Evolutionary conservation across 2,329 filamentous ascomycete genomes (phyloP).

Genomic region (Cladosporium austrohemisphaericum): DNA sequence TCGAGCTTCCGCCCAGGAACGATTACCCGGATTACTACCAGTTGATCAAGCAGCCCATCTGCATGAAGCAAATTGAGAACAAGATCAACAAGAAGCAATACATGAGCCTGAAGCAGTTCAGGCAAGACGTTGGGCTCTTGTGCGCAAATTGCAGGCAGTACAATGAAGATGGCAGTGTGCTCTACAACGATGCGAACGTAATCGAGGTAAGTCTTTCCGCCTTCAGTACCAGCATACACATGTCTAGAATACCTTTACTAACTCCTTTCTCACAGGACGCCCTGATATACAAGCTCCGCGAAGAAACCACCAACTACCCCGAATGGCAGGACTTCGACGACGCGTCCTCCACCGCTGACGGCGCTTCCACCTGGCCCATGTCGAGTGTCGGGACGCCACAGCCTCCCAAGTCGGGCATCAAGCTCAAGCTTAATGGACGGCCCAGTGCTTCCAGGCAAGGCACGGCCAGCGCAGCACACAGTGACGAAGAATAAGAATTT

Average conservation of each 20-base stretch:
- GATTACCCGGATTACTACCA: slow-evolving; percentile 94
- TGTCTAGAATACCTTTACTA: background rate
- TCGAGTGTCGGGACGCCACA: slow-evolving; percentile 61
- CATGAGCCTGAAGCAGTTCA: slow-evolving; percentile 72
- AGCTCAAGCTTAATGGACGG: slow-evolving; percentile 59
- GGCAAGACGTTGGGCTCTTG: slow-evolving; percentile 75
- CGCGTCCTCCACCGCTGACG: slow-evolving; percentile 47
- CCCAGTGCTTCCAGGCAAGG: slow-evolving; percentile 34
- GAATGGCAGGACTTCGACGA: slow-evolving; percentile 56
- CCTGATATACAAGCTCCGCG: slow-evolving; percentile 48
- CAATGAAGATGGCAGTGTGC: slow-evolving; percentile 90
- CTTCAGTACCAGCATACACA: background rate
- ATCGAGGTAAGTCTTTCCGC: slow-evolving; percentile 87
- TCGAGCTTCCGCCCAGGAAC: slow-evolving; percentile 83
- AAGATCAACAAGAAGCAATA: slow-evolving; percentile 98
- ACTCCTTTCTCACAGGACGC: slow-evolving; percentile 14
- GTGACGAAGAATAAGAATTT: slow-evolving; percentile 49
- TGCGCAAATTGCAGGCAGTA: slow-evolving; percentile 91
- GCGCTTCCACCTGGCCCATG: slow-evolving; percentile 46
- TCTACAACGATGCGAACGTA: slow-evolving; percentile 86
- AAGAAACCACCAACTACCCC: slow-evolving; percentile 53
- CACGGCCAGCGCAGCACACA: slow-evolving; percentile 45
- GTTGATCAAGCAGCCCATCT: slow-evolving; percentile 87
- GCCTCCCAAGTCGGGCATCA: slow-evolving; percentile 54
- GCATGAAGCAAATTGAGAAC: slow-evolving; percentile 90